phyloP scores from a whole-genome alignment of 352 stramenopile species.

The Peronospora tabacina region DNA sequence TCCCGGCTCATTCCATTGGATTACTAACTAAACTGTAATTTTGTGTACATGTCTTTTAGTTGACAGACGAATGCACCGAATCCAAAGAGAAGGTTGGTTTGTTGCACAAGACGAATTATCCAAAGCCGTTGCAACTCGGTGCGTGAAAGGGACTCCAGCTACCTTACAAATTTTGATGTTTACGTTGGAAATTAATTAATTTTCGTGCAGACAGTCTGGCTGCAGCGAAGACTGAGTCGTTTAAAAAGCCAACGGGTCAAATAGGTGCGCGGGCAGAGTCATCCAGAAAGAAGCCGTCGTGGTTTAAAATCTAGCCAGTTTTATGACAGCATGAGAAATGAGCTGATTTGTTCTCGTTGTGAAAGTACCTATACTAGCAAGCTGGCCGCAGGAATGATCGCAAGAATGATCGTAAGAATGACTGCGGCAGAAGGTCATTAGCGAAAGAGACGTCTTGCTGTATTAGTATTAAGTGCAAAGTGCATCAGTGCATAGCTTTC shows the following conservation, averaged over 20 bases:
- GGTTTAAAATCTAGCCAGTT: constrained; percentile 56
- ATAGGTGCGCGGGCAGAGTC: constrained; percentile 23
- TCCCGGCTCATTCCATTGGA: background rate
- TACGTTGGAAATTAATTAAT: constrained; percentile 5
- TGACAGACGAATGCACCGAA: constrained; percentile 29
- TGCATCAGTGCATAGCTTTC: constrained; percentile 9
- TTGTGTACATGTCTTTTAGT: constrained; percentile 17
- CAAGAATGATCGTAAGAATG: background rate
- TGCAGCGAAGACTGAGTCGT: constrained; percentile 11
- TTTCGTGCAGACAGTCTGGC: constrained; percentile 24
- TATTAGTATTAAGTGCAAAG: background rate
- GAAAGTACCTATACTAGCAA: too few species aligned
- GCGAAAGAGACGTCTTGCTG: constrained; percentile 16
- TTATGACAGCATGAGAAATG: background rate
- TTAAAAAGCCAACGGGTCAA: constrained; percentile 28
- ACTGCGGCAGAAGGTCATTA: background rate
- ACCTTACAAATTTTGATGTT: constrained; percentile 3
- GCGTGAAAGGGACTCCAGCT: constrained; percentile 1
- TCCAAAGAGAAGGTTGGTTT: constrained; percentile 31
- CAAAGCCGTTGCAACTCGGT: constrained; percentile 44
- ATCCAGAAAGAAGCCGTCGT: constrained; percentile 67
- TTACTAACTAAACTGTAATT: constrained; percentile 5
- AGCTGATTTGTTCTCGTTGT: background rate
- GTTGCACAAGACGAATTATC: constrained; percentile 30
- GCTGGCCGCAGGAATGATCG: background rate